These are phyloP conservation scores for Sicyos edulis DNA, from an alignment of 306 rosid species.

Conservation along the genomic window DNA sequence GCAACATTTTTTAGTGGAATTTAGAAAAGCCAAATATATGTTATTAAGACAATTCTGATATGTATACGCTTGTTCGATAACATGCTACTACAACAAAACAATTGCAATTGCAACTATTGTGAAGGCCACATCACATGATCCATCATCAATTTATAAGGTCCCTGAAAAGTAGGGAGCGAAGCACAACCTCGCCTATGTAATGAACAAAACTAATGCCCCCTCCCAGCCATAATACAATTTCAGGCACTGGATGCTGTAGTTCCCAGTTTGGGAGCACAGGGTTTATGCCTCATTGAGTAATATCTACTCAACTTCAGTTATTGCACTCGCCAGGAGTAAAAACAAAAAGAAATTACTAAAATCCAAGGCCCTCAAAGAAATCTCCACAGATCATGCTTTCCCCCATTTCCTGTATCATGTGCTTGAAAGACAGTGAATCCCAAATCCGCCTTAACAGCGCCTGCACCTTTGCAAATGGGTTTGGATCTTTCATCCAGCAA, in stretches of 20 bases:
- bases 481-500: no score
- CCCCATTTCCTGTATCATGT: no score
- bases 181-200: slow-evolving; percentile 3
- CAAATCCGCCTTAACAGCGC: no score
- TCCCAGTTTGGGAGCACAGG: background rate
- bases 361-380: background rate
- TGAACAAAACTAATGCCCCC: background rate
- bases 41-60: background rate
- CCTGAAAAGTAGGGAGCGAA: background rate
- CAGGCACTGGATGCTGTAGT: slow-evolving; percentile 3
- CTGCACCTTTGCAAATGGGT: no score
- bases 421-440: no score
- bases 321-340: background rate
- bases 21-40: background rate
- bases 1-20: background rate
- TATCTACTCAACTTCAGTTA: background rate
- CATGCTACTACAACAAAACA: background rate
- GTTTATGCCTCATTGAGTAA: background rate
- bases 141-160: background rate
- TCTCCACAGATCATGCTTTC: no score
- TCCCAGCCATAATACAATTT: background rate
- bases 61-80: background rate
- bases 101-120: background rate
- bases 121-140: background rate
- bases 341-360: background rate